These are phyloP conservation scores for Pseudogymnoascus sp. DNA, from an alignment of 2,329 filamentous ascomycete species.

Conservation along the genomic window DNA sequence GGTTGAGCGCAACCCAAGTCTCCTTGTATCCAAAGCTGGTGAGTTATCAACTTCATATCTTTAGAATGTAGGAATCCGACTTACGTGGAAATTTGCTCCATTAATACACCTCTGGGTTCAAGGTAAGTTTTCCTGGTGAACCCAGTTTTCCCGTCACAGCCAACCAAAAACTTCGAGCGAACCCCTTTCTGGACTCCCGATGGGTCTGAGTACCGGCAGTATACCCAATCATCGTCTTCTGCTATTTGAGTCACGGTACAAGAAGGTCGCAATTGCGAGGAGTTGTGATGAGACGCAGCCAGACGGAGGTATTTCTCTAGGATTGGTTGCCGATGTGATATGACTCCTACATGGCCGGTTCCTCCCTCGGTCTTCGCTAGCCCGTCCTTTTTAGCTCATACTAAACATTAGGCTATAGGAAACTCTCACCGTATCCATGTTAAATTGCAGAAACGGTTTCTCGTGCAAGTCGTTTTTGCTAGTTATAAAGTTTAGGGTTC, in stretches of 20 bases:
- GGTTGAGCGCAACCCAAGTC: slow-evolving; percentile 43
- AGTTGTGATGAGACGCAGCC: neutral
- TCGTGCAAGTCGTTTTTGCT: slow-evolving; percentile 10
- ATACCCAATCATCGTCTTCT: slow-evolving; percentile 10
- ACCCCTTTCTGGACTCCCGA: slow-evolving; percentile 11
- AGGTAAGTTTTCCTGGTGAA: slow-evolving; percentile 28
- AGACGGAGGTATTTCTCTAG: slow-evolving; percentile 19
- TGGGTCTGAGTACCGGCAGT: neutral
- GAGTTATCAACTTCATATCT: too few relatives aligned
- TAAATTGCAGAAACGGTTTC: too few relatives aligned
- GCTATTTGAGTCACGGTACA: neutral
- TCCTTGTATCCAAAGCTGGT: too few relatives aligned
- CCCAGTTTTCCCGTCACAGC: slow-evolving; percentile 29
- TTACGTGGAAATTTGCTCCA: slow-evolving; percentile 3
- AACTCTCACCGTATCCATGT: neutral
- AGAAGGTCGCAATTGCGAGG: neutral
- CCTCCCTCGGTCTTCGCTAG: slow-evolving; percentile 26
- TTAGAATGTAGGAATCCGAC: too few relatives aligned
- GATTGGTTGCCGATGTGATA: slow-evolving; percentile 25
- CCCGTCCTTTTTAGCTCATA: too few relatives aligned
- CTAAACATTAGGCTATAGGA: too few relatives aligned
- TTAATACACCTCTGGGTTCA: slow-evolving; percentile 23
- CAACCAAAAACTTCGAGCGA: slow-evolving; percentile 20
- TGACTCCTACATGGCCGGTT: slow-evolving; percentile 23
- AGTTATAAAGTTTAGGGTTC: neutral